Percentiles rank a stretch among this genome's conserved stretches.
These are phyloP conservation scores for Didymella segeticola DNA, from an alignment of 2,329 filamentous ascomycete species.

Conservation along the genomic window DNA sequence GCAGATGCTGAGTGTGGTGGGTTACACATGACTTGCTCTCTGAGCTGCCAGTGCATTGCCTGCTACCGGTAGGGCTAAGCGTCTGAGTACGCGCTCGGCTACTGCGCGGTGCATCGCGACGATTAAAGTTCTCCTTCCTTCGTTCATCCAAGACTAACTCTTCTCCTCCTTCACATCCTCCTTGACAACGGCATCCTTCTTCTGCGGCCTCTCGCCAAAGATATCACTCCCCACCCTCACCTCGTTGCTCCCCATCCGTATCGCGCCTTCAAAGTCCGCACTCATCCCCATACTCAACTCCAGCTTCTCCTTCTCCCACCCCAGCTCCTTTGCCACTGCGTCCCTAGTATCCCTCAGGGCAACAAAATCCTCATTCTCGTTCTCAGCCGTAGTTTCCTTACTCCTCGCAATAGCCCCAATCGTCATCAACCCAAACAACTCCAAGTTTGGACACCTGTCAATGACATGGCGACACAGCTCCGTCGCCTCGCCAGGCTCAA, in stretches of 20 bases:
- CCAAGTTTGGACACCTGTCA: conserved; percentile 73
- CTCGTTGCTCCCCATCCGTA: conserved; percentile 82
- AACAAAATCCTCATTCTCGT: conserved; percentile 91
- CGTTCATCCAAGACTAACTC: conserved; percentile 22
- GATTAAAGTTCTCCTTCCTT: too few species aligned
- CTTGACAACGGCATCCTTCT: conserved; percentile 76
- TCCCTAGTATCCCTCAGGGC: conserved; percentile 73
- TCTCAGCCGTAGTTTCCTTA: conserved; percentile 71
- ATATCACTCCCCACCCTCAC: conserved; percentile 94
- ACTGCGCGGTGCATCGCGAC: too few species aligned
- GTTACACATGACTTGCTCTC: too few species aligned
- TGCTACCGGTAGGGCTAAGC: too few species aligned
- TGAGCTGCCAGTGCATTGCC: too few species aligned
- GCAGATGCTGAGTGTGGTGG: too few species aligned
- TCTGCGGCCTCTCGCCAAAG: conserved; percentile 82
- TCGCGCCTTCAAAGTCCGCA: conserved; percentile 89
- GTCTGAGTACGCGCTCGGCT: too few species aligned
- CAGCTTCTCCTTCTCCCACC: conserved; percentile 62
- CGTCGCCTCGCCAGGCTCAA: conserved; percentile 69
- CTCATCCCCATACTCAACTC: conserved; percentile 99
- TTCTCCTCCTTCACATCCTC: conserved; percentile 29
- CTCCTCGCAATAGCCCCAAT: conserved; percentile 93
- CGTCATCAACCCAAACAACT: conserved; percentile 88
- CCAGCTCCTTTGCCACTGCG: conserved; percentile 69
- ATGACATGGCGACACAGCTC: conserved; percentile 73